Evolutionary conservation across 1,284 basidiomycete genomes (phyloP).

Genomic region (Hypsizygus ulmarius): DNA sequence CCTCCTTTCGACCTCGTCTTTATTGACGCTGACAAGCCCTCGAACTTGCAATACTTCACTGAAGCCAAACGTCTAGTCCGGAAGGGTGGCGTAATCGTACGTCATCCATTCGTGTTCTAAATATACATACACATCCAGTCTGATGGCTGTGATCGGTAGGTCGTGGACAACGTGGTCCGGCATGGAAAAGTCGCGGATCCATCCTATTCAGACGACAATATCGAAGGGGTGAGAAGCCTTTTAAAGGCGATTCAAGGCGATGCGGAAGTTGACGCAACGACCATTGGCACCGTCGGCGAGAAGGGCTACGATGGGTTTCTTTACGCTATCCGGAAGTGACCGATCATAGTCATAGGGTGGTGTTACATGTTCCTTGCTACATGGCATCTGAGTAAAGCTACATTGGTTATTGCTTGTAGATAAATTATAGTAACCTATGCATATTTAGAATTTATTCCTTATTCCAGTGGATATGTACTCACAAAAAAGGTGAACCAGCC

Average conservation of each 20-base stretch:
- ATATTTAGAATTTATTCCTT: too few relatives aligned
- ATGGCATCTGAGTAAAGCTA: too few relatives aligned
- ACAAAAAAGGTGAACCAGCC: too few relatives aligned
- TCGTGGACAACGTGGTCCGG: conserved; percentile 63
- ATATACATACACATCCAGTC: too few relatives aligned
- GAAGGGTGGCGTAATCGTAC: conserved; percentile 53
- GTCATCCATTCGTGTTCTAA: conserved; percentile 20
- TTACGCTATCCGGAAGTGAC: conserved; percentile 41
- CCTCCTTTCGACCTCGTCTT: conserved; percentile 56
- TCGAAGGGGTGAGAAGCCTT: conserved; percentile 49
- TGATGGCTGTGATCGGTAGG: conserved; percentile 27
- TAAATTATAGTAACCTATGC: too few relatives aligned
- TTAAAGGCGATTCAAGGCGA: conserved; percentile 50
- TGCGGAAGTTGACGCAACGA: conserved; percentile 55
- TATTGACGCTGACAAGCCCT: conserved; percentile 61
- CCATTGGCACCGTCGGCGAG: conserved; percentile 57
- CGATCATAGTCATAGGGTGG: too few relatives aligned
- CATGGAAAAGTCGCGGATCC: conserved; percentile 47
- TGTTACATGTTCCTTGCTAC: too few relatives aligned
- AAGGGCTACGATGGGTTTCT: conserved; percentile 64
- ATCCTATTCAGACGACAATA: conserved; percentile 31
- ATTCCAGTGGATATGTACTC: too few relatives aligned
- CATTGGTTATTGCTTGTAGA: too few relatives aligned
- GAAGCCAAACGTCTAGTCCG: conserved; percentile 56
- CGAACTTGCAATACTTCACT: conserved; percentile 47